Evolutionary conservation across 2,329 filamentous ascomycete species (phyloP), one percentile per base, ranked within the genome.

Genomic region (Neobulgaria alba): DNA sequence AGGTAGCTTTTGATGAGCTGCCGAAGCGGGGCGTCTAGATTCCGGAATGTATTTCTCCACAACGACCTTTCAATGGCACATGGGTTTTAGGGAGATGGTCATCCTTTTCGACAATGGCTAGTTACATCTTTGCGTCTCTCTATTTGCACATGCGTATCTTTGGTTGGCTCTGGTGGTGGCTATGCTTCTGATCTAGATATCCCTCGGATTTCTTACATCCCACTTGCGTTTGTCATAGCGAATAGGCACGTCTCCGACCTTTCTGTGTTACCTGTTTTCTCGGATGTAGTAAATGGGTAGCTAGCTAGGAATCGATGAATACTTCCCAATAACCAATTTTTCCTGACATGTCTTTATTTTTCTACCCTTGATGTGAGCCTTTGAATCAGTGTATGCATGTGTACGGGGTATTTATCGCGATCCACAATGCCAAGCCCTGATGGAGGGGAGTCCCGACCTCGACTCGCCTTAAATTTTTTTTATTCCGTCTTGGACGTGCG

Each of bases 101-200:
- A n/a, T n/a, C 49, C 43, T 37, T 46, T 48, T 46, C 39, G 41
- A 38, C 38, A 48, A 54, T 42, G 36, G 43, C 34, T 49, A 43
- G n/a, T n/a, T n/a, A n/a, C n/a, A n/a, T n/a, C 40, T 41, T 29
- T 42, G 31, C 40, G 32, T 52, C 45, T 52, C 49, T 52, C 50
- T 53, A 42, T 46, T 47, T 49, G 45, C 48, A 20, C 49, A 50
- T 43, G 36, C 38, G 43, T 33, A 32, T 44, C 41, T 41, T 48
- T 46, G 46, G 50, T 43, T 39, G 37, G 42, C 51, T 39, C 46
- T 46, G 48, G 45, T 45, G 49, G 54, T 39, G n/a, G n/a, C n/a
- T n/a, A 36, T 55, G 50, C 45, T 52, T 54, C 48, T 41, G 46
- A 46, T 44, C 49, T 55, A 57, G 55, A 56, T 57, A 56, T 57